Percentiles rank a stretch among this genome's conserved stretches.
These are phyloP conservation scores for Waltiozyma sp. DNA, from an alignment of 1,139 yeast genomes.

Conservation along the genomic window DNA sequence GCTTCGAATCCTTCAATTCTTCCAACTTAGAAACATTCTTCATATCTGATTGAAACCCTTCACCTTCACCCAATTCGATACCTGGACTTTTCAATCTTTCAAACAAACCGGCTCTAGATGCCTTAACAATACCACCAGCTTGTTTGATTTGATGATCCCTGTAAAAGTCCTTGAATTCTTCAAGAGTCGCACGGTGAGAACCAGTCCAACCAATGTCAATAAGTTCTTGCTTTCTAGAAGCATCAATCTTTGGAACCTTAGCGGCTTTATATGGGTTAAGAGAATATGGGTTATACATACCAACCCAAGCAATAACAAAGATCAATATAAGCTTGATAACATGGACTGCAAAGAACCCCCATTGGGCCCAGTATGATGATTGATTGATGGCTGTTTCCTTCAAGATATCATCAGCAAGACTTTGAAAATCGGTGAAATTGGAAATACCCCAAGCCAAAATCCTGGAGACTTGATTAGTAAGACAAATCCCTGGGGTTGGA, in stretches of 20 bases:
- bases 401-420: conserved; percentile 31
- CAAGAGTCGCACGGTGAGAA: conserved; percentile 58
- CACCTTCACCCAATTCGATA: conserved; percentile 54
- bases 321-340: conserved; percentile 47
- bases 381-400: conserved; percentile 32
- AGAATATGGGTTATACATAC: conserved; percentile 66
- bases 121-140: conserved; percentile 70
- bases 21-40: conserved; percentile 21
- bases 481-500: conserved; percentile 86
- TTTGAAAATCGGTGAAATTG: conserved; percentile 52
- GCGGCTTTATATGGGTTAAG: conserved; percentile 30
- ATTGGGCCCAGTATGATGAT: conserved; percentile 40
- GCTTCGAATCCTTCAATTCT: conserved; percentile 23
- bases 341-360: conserved; percentile 64
- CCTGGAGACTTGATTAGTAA: conserved; percentile 54
- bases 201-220: conserved; percentile 86
- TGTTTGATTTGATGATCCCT: conserved; percentile 54
- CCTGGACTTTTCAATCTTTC: conserved; percentile 52
- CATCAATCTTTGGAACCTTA: conserved; percentile 16
- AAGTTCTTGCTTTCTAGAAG: conserved; percentile 39
- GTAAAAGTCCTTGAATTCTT: conserved; percentile 63
- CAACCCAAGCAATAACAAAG: conserved; percentile 49
- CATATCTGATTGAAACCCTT: conserved; percentile 68
- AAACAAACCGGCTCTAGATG: conserved; percentile 66
- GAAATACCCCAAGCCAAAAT: conserved; percentile 97